Evolutionary conservation across 306 rosid genomes (phyloP), one percentile per base, ranked within the genome.

Genomic region (Ammopiptanthus mongolicus): DNA sequence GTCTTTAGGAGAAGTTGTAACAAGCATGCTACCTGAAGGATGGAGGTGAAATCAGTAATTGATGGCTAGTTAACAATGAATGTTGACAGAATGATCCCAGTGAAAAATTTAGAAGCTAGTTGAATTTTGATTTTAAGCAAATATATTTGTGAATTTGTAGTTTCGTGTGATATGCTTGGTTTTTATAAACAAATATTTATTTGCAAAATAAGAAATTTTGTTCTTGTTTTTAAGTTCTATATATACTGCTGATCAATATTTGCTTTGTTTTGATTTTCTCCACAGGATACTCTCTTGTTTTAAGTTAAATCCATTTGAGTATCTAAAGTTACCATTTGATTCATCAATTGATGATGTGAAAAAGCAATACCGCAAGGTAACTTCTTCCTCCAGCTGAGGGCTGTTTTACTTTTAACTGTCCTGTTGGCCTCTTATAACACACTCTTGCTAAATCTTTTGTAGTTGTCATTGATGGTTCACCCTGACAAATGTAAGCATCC

Each of bases 401-500:
- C 19, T 73, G 42, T 17, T 59, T 61, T 55, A 58, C 36, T 17
- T 59, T 61, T 55, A 58, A 25, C 37, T 71, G 29, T 31, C 75
- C 1, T 80, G n/a, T 37, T 71, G 37, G 37, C 44, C 23, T 28
- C 61, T 74, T n/a, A 23, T 79, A 69, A 81, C 62, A 28, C 71
- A 14, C 28, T 19, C 68, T 69, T 28, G 46, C 37, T 36, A 65
- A 65, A 71, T 76, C 60, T 46, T 75, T 74, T 84, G 83, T 75
- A 92, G 97, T 60, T 95, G 81, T 92, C 97, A 8, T 85, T 92
- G 89, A 78, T 95, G 89, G 99, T 95, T 82, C 99, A 92, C 61
- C 99, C 99, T 78, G 97, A 95, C 82, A 95, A 95, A 83, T 95
- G 99, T 87, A 95, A 90, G 93, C 97, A 95, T 85, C 98, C 93